Base-by-base conservation (phyloP, 306 rosid species). In the Trifolium subterraneum region DNA sequence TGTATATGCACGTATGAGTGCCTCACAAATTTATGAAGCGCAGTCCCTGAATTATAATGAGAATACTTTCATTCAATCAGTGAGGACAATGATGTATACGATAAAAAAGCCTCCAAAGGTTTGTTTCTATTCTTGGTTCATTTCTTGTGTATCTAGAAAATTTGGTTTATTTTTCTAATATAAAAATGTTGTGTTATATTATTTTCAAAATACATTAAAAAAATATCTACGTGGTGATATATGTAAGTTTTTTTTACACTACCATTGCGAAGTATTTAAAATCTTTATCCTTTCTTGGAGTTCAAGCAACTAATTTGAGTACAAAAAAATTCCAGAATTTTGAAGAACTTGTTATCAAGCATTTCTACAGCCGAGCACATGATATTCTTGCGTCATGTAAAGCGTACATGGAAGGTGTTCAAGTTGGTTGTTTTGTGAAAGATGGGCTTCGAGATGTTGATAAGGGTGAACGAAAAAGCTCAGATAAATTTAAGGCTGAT, bases 101-200 rank as follows among this genome's bases (percentile, higher is more conserved):
- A 88, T 93, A 12, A 82, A 78, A 84, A 87, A 48, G 73, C 96
- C 97, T 25, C 98, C 96, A 25, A 89, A 88, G 98, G 98, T 93
- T 84, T 68, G 71, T 36, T 64, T 86, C 76, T 72, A 36, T 8
- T 58, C 81, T 45, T 64, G 73, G 22, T 67, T 68, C 50, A 62
- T 2, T 78, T 75, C 70, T 68, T 68, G 25, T 31, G 35, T 23
- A 9, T 64, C 56, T 38, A 33, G 29, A 60, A 60, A 3, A 55
- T 48, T 73, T 67, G 45, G 14, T 70, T 71, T 2, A 10, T 39
- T 44, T 11, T 44, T 4, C 1, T 11, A 44, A 12, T 44, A 44
- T 44, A 44, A 44, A 44, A 11, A 27, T 2, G 31, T 27, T 27
- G 31, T 25, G 3, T 25, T 2, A 25, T 25, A 25, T 25, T 42